Evolutionary conservation across 495 filamentous ascomycete genomes (phyloP).

Genomic region (Chaetomium cochliodes): DNA sequence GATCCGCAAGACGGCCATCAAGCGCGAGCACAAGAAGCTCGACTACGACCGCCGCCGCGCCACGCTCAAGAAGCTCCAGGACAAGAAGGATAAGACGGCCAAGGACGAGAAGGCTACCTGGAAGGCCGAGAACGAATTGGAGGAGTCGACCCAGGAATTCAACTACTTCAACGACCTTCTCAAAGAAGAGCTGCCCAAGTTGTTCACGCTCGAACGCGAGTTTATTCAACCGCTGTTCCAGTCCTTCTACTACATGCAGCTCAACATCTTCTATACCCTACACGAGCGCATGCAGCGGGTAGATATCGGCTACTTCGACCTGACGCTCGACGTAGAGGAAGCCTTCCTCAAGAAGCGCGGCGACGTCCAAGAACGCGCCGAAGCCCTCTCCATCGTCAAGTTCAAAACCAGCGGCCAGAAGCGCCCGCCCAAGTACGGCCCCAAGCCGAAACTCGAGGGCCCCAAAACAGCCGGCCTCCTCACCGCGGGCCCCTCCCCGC

Average conservation of each 20-base stretch:
- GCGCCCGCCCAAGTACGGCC: constrained; percentile 53
- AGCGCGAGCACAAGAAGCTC: constrained; percentile 95
- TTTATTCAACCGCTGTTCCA: constrained; percentile 98
- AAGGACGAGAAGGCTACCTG: constrained; percentile 98
- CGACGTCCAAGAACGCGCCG: constrained; percentile 75
- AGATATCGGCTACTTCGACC: constrained; percentile 96
- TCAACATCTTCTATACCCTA: constrained; percentile 98
- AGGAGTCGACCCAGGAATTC: constrained; percentile 90
- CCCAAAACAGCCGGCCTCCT: constrained; percentile 42
- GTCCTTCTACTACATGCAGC: constrained; percentile 99
- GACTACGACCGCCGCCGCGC: constrained; percentile 88
- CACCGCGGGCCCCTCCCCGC: constrained; percentile 39
- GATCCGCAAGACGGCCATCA: constrained; percentile 81
- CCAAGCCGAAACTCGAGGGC: constrained; percentile 36
- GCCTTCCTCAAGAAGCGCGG: constrained; percentile 87
- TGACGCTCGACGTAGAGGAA: constrained; percentile 83
- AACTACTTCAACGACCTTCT: constrained; percentile 96
- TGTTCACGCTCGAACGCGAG: constrained; percentile 89
- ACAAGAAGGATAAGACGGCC: constrained; percentile 92
- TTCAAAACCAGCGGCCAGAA: constrained; percentile 80
- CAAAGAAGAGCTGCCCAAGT: constrained; percentile 90
- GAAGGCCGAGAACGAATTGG: constrained; percentile 90
- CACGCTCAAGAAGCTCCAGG: constrained; percentile 87
- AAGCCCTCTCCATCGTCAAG: constrained; percentile 76
- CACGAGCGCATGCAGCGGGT: constrained; percentile 97